Conservation (phyloP, 768 basidiomycete species). For the Tylopilus plumbeoviolaceoides region DNA sequence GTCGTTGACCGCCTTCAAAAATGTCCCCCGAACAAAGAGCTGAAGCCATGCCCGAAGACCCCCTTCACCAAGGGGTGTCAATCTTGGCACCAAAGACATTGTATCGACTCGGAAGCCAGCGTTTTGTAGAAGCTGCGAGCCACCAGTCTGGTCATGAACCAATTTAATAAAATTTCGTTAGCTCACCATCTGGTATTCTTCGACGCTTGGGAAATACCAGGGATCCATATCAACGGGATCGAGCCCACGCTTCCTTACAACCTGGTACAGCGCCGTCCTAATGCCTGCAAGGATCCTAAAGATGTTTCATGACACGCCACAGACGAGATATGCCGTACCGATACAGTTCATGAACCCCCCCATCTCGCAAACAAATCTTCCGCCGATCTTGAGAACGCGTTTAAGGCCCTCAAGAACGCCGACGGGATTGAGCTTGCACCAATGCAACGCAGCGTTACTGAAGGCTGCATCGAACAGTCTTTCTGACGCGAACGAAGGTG, state of each 20-base stretch:
- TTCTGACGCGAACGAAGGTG: constrained; percentile 25
- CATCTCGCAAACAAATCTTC: constrained; percentile 73
- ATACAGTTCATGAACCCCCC: constrained; percentile 72
- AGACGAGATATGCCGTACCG: constrained; percentile 36
- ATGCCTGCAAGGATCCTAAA: constrained; percentile 44
- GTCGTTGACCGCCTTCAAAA: constrained; percentile 51
- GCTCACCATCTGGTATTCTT: constrained; percentile 58
- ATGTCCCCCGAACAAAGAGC: constrained; percentile 59
- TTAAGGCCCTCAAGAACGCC: constrained; percentile 62
- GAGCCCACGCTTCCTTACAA: constrained; percentile 47
- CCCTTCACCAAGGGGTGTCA: constrained; percentile 49
- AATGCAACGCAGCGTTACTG: constrained; percentile 77
- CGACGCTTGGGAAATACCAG: constrained; percentile 78
- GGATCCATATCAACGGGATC: constrained; percentile 65
- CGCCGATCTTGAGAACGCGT: constrained; percentile 61
- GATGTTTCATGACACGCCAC: not conserved
- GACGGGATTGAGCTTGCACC: constrained; percentile 74
- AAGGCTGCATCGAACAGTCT: constrained; percentile 70
- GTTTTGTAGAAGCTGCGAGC: constrained; percentile 46
- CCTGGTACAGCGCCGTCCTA: constrained; percentile 52
- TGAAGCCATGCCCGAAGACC: constrained; percentile 61
- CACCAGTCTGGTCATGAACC: not conserved
- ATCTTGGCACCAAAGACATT: constrained; percentile 52
- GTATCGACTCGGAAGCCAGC: constrained; percentile 55
- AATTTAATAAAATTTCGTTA: not conserved